Base-by-base conservation (phyloP, 2,329 filamentous ascomycete genomes). In the Parafenestella ontariensis region DNA sequence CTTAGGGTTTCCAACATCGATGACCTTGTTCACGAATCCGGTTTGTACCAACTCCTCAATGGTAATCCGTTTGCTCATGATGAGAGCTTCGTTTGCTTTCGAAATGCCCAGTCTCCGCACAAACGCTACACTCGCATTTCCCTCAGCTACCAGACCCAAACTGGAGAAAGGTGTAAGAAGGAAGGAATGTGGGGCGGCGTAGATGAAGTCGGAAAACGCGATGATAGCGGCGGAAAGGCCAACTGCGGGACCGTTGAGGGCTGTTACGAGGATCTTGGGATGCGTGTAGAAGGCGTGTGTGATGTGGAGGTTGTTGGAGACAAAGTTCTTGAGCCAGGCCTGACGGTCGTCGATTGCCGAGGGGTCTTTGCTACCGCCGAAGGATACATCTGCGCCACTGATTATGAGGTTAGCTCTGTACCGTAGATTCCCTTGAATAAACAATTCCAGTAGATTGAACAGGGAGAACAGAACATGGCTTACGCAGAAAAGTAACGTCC, bases 221-320 rank as follows among this genome's bases (percentile, higher is more conserved):
- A 92, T 81, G 0, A 98, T 78, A 0, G 94, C 93, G 0, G 94
- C 95, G 1, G 89, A 90, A 28, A 98, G 87, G 5, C 95, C 95
- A 48, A 99, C 84, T 10, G 88, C 92, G 5, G 95, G 95, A 3
- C 94, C 95, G 78, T 98, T 98, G 62, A 98, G 87, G 0, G 91
- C 95, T 0, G 89, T 88, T 56, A 98, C 85, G 21, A 98, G 89
- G 77, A 98, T 90, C 80, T 98, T 97, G 66, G 92, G 91, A 78
- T 98, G 95, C 13, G 87, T 88, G 81, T 95, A 93, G 81, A 98
- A 96, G 66, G 92, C 89, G 67, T 91, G 89, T 2, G 93, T 95
- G 68, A 91, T 85, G 82, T 96, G 90, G 52, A 97, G 85, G 82
- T 98, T 98, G 82, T 90, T 89, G 64, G 89, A 82, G 10, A 91